Conservation (phyloP, 2,329 filamentous ascomycete genomes). For the Xylariaceae sp. region DNA sequence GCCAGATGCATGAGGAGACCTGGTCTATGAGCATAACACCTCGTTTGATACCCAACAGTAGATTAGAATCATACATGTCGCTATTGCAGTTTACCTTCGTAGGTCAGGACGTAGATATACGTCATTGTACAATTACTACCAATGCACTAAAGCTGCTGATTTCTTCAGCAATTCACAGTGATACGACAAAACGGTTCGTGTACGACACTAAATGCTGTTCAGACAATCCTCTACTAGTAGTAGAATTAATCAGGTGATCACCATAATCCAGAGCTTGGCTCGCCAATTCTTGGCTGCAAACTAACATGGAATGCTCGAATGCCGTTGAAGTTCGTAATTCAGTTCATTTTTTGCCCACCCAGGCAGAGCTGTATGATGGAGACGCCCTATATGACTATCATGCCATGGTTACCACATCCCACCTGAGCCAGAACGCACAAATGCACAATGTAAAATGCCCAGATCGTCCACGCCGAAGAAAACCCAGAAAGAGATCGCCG, state of each 20-base stretch:
- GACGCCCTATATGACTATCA: slow-evolving; percentile 52
- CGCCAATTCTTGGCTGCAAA: slow-evolving; percentile 20
- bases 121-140: too few relatives aligned
- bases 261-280: slow-evolving; percentile 4
- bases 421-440: slow-evolving; percentile 53
- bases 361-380: slow-evolving; percentile 49
- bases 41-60: not conserved
- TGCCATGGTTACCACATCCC: slow-evolving; percentile 52
- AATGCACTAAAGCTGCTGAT: too few relatives aligned
- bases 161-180: not conserved
- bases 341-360: slow-evolving; percentile 45
- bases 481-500: slow-evolving; percentile 44
- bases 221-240: slow-evolving; percentile 3
- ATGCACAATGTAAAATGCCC: slow-evolving; percentile 50
- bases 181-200: not conserved
- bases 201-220: slow-evolving; percentile 4
- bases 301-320: slow-evolving; percentile 16
- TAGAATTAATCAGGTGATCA: slow-evolving; percentile 3
- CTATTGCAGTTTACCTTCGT: not conserved
- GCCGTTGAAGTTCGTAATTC: slow-evolving; percentile 37
- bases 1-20: not conserved
- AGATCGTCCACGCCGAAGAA: slow-evolving; percentile 51
- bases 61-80: not conserved
- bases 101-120: not conserved
- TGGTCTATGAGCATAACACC: not conserved